phyloP scores from a whole-genome alignment of 2,329 filamentous ascomycete species.

The Fusarium sambucinum region DNA sequence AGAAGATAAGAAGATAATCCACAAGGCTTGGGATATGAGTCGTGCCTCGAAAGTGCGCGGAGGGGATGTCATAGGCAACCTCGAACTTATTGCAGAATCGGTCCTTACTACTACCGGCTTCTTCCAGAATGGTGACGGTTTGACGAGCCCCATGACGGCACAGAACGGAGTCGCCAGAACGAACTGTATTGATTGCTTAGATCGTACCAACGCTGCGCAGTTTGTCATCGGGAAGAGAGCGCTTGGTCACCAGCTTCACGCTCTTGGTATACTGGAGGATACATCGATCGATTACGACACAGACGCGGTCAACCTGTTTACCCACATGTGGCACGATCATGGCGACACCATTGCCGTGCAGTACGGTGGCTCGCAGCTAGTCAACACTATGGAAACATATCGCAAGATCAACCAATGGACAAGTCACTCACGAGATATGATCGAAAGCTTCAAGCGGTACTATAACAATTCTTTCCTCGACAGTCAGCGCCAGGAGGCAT shows the following conservation, averaged over 20 bases:
- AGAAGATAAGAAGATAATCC: conserved; percentile 83
- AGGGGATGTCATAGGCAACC: conserved; percentile 91
- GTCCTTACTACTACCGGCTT: conserved; percentile 89
- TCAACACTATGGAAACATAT: conserved; percentile 99
- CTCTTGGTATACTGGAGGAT: conserved; percentile 85
- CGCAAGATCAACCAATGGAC: conserved; percentile 99
- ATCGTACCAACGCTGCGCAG: conserved; percentile 96
- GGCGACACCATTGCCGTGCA: conserved; percentile 98
- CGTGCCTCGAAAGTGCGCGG: conserved; percentile 91
- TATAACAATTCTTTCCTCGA: conserved; percentile 99
- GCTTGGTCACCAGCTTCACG: conserved; percentile 90
- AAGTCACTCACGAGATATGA: conserved; percentile 97
- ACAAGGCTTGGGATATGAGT: conserved; percentile 99
- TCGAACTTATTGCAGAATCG: conserved; percentile 90
- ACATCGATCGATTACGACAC: conserved; percentile 91
- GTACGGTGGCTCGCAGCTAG: conserved; percentile 95
- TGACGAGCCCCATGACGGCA: conserved; percentile 71
- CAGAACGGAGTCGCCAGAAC: conserved; percentile 95
- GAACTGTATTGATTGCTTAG: conserved; percentile 97
- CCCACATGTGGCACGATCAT: conserved; percentile 98
- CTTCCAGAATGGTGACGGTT: conserved; percentile 89
- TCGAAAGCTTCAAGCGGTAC: conserved; percentile 98
- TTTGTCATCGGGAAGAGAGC: conserved; percentile 97
- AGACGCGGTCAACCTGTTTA: conserved; percentile 95
- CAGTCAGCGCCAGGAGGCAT: conserved; percentile 96